phyloP scores from a whole-genome alignment of 768 basidiomycete species.

The Mycena maculata region DNA sequence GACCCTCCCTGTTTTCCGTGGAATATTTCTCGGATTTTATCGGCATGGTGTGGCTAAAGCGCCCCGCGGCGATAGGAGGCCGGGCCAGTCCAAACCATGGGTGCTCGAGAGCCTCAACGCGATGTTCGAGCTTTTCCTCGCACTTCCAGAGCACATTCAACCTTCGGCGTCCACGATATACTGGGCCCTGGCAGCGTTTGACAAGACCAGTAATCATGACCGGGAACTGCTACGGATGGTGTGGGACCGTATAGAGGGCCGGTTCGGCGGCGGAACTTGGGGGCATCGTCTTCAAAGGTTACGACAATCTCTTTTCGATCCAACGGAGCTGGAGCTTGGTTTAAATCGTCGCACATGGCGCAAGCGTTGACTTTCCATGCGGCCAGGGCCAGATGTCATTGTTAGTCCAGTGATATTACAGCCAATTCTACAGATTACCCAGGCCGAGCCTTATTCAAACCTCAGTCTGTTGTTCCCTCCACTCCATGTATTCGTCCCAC shows the following conservation, averaged over 20 bases:
- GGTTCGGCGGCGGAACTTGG: constrained; percentile 61
- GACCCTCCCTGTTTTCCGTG: constrained; percentile 69
- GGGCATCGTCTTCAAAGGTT: constrained; percentile 58
- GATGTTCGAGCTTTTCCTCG: constrained; percentile 72
- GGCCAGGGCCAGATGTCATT: not conserved
- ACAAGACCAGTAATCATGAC: constrained; percentile 68
- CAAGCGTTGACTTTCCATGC: constrained; percentile 6
- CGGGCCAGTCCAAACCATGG: constrained; percentile 56
- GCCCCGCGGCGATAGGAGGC: constrained; percentile 9
- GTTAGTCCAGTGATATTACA: constrained; percentile 25
- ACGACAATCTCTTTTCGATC: constrained; percentile 47
- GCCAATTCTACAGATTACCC: constrained; percentile 16
- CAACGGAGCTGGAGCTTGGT: not conserved
- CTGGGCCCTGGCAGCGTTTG: constrained; percentile 77
- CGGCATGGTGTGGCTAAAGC: constrained; percentile 59
- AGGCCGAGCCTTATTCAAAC: constrained; percentile 7
- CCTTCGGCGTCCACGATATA: constrained; percentile 64
- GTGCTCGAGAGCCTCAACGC: constrained; percentile 64
- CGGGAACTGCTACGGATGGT: constrained; percentile 60
- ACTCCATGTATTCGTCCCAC: constrained; percentile 83
- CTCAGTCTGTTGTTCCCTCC: constrained; percentile 64
- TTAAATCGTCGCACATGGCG: not conserved
- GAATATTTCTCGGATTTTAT: constrained; percentile 80
- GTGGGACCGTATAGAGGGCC: constrained; percentile 66
- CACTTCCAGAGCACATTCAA: constrained; percentile 57